These are phyloP conservation scores for Candida pseudocylindracea DNA, from an alignment of 1,139 yeast genomes.

Conservation along the genomic window DNA sequence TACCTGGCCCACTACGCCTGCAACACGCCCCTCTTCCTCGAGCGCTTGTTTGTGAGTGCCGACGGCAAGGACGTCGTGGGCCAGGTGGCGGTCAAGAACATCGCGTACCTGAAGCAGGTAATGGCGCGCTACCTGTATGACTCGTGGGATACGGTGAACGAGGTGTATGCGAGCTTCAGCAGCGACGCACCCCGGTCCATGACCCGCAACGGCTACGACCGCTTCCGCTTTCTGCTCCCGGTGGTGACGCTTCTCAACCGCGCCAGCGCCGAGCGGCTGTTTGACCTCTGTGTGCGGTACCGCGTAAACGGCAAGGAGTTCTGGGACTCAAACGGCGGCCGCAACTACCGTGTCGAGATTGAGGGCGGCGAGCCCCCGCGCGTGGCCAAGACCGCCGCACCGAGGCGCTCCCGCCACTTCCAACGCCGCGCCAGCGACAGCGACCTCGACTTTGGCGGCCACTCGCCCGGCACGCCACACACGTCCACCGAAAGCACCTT, in stretches of 20 bases:
- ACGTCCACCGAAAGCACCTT: not conserved
- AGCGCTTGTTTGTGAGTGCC: slow-evolving; percentile 34
- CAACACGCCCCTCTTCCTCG: slow-evolving; percentile 29
- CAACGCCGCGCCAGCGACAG: too few relatives aligned
- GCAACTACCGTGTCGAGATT: slow-evolving; percentile 11
- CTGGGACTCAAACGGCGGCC: slow-evolving; percentile 14
- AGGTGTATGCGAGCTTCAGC: slow-evolving; percentile 41
- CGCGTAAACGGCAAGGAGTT: not conserved
- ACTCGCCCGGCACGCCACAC: not conserved
- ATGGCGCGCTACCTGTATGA: slow-evolving; percentile 46
- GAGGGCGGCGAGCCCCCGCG: slow-evolving; percentile 7
- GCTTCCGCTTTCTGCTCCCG: slow-evolving; percentile 33
- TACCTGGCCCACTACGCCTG: slow-evolving; percentile 7
- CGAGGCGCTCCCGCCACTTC: slow-evolving; percentile 10
- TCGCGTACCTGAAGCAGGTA: slow-evolving; percentile 41
- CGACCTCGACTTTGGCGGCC: not conserved
- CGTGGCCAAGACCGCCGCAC: slow-evolving; percentile 60
- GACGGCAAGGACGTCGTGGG: slow-evolving; percentile 42
- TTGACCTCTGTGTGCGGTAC: not conserved
- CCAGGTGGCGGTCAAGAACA: slow-evolving; percentile 48
- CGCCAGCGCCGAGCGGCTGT: slow-evolving; percentile 4
- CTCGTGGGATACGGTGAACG: slow-evolving; percentile 51
- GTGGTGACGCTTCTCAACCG: slow-evolving; percentile 16
- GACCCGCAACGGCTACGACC: slow-evolving; percentile 26
- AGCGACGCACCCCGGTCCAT: slow-evolving; percentile 33